Base-by-base conservation (phyloP, 306 rosid species). In the Hippophae gyantsensis region DNA sequence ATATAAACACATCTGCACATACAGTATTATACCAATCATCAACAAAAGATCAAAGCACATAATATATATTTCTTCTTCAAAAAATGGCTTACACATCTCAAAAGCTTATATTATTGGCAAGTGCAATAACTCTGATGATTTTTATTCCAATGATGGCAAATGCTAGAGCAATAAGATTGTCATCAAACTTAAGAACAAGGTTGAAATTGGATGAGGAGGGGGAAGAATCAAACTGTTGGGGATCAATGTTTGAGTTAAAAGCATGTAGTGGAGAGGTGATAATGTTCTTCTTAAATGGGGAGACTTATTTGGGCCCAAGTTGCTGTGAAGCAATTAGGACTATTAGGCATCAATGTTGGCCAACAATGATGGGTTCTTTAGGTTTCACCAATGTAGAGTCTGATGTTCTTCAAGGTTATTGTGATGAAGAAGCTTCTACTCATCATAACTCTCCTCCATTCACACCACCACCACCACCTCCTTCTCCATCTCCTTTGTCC, bases 261-360 rank as follows among this genome's bases (percentile, higher is more conserved):
- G 72, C 87, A 9, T 84, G 95, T 65, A 74, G 75, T 8, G 79
- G 85, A 0, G 93, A 84, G 62, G 76, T 87, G 0, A 54, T 82
- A 43, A n/a, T 61, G n/a, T 87, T 87, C 72, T 82, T 84, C 52
- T 41, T 82, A 6, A 84, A 76, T 13, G 86, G 89, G 2, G 77
- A 84, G 61, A 74, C 82, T 1, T 63, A 74, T 63, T 54, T 87
- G 59, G 86, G 93, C 1, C 72, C 68, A 5, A 63, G 63, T 9
- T 87, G 95, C 32, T 87, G 89, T 56, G 59, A 63, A 10, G 85
- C 89, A 54, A 74, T 82, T 32, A 41, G 62, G 54, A 69, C 70
- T 13, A 78, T 87, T 53, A 76, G 66, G 3, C 87, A 61, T 13
- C 78, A 82, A 10, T 87, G 95, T 52, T 82, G 95, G 95, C 93